Percentiles rank a stretch among this genome's conserved stretches.
Evolutionary conservation across 257 asterid species (phyloP).

Genomic region (Nicotiana obtusifolia): DNA sequence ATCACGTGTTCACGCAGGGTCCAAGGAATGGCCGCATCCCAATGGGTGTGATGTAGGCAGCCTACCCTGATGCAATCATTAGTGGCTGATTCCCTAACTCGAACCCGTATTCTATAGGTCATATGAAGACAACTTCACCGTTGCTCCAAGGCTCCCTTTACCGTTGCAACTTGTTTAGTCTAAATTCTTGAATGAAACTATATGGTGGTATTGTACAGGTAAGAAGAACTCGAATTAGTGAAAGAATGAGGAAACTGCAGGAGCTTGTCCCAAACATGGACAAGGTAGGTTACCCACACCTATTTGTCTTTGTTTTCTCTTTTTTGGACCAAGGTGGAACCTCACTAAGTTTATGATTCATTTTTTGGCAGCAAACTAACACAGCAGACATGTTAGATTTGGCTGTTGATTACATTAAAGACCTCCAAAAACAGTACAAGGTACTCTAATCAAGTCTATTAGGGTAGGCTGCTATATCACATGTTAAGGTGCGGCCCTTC

Average conservation of each 20-base stretch:
- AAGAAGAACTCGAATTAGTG: slow-evolving; percentile 78
- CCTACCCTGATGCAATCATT: too few relatives aligned
- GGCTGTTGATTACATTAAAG: slow-evolving; percentile 78
- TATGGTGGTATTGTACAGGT: slow-evolving; percentile 32
- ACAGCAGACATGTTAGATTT: slow-evolving; percentile 89
- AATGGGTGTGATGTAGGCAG: too few relatives aligned
- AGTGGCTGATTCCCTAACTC: too few relatives aligned
- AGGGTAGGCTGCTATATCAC: too few relatives aligned
- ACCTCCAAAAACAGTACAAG: slow-evolving; percentile 72
- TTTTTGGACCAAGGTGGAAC: not conserved
- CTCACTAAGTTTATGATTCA: not conserved
- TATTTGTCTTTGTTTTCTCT: not conserved
- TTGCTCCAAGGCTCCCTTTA: too few relatives aligned
- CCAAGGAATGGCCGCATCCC: too few relatives aligned
- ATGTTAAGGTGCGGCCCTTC: too few relatives aligned
- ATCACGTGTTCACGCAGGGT: too few relatives aligned
- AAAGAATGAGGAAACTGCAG: slow-evolving; percentile 81
- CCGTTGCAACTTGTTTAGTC: too few relatives aligned
- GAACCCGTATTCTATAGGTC: too few relatives aligned
- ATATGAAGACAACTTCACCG: too few relatives aligned
- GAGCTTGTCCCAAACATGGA: slow-evolving; percentile 95
- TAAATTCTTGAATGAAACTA: too few relatives aligned
- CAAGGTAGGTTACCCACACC: slow-evolving; percentile 33
- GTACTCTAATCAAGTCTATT: slow-evolving; percentile 12
- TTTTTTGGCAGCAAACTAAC: slow-evolving; percentile 68